phyloP scores from a whole-genome alignment of 2,329 filamentous ascomycete species.

The Camillea tinctor region DNA sequence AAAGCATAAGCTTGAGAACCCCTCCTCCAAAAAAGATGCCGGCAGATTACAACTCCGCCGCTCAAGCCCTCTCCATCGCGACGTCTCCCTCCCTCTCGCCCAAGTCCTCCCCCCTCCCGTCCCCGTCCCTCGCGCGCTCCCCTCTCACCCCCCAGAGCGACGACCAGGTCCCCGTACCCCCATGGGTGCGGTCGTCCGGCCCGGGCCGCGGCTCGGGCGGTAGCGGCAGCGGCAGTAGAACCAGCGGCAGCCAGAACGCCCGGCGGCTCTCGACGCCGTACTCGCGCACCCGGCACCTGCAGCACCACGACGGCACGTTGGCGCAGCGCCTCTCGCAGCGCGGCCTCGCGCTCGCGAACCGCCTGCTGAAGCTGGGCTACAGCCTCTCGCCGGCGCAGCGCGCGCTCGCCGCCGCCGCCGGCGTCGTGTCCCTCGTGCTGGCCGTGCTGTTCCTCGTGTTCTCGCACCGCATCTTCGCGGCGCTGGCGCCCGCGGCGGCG shows the following conservation, averaged over 20 bases:
- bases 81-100: neutral
- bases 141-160: neutral
- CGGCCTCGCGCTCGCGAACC: constrained; percentile 41
- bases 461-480: constrained; percentile 75
- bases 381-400: constrained; percentile 61
- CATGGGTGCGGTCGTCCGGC: neutral
- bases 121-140: neutral
- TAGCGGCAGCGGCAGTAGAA: neutral
- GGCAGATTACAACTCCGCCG: neutral
- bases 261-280: constrained; percentile 45
- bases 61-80: neutral
- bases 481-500: constrained; percentile 69
- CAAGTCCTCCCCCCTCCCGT: neutral
- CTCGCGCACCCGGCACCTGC: constrained; percentile 27
- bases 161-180: neutral
- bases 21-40: neutral
- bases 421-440: constrained; percentile 52
- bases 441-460: constrained; percentile 72
- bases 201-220: neutral
- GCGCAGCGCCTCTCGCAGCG: constrained; percentile 41
- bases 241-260: constrained; percentile 12
- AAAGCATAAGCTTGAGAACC: neutral
- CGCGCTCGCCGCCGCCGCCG: constrained; percentile 52
- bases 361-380: constrained; percentile 50
- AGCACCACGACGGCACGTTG: constrained; percentile 26